Base-by-base conservation (phyloP, 1,284 basidiomycete species). In the Sutorius eximius region DNA sequence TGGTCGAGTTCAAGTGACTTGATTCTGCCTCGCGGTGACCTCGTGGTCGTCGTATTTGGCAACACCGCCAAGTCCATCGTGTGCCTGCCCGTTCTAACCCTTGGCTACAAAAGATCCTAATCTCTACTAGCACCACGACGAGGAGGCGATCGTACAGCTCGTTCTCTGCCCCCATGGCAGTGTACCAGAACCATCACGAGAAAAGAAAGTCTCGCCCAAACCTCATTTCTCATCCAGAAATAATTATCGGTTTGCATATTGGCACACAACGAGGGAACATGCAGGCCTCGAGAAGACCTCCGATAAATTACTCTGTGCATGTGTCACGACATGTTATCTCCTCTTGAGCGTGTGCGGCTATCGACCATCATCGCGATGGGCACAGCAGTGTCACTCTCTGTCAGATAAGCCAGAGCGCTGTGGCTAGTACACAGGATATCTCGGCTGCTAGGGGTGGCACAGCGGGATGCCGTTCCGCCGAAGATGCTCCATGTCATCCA, bases 41-140 rank as follows among this genome's bases (percentile, higher is more conserved):
- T 69, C 66, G 65, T 62, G 65, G 65, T 68, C 9, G 44, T 16
- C 47, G 12, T 15, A 51, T 56, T 58, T 24, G 34, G 53, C 20
- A 41, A 13, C 48, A 59, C 46, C 27, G 52, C 62, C 47, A 27
- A 27, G 5, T 18, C 37, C 20, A 27, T 46, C 45, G 11, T n/a
- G 50, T 51, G 51, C 50, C 50, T 51, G 49, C 15, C 3, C 52
- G n/a, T 2, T n/a, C 29, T 24, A 27, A 27, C 41, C 41, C 29
- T 20, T 22, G 10, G 34, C 33, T 16, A 54, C 51, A 6, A 43
- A 41, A 5, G 4, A 27, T 27, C 24, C 5, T 27, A 27, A 27
- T 27, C 24, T 27, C 18, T 24, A 24, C 41, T 27, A 12, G 24
- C 18, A 41, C 53, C 10, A 36, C 38, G 38, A 50, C 53, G 13